These are phyloP conservation scores for Noccaea caerulescens DNA, from an alignment of 345 rosid species.

Conservation along the genomic window DNA sequence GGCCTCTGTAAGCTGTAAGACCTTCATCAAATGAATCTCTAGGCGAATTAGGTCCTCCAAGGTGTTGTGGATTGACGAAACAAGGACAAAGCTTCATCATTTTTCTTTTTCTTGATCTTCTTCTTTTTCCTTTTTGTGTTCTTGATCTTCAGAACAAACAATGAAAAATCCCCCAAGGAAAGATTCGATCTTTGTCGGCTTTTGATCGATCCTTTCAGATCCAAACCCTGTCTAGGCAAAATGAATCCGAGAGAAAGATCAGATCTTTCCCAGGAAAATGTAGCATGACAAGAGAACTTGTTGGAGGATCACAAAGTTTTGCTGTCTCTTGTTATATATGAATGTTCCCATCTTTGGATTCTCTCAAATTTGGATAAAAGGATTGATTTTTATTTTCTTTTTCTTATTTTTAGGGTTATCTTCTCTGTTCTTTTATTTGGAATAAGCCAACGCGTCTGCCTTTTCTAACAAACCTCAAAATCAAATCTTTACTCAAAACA, in stretches of 20 bases:
- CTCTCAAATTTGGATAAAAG: slow-evolving; percentile 39
- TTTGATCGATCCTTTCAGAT: slow-evolving; percentile 37
- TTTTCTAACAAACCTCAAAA: slow-evolving; percentile 29
- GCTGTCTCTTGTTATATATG: slow-evolving; percentile 37
- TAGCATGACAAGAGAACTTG: slow-evolving; percentile 42
- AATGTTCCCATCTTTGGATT: slow-evolving; percentile 40
- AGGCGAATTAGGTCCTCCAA: slow-evolving; percentile 29
- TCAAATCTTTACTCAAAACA: slow-evolving; percentile 12
- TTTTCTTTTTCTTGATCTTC: background rate
- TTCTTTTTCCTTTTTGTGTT: slow-evolving; percentile 1
- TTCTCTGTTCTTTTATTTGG: slow-evolving; percentile 36
- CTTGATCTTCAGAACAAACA: slow-evolving; percentile 34
- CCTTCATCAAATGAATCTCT: slow-evolving; percentile 47
- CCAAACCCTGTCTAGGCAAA: slow-evolving; percentile 43
- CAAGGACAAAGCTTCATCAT: slow-evolving; percentile 49
- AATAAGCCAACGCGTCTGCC: slow-evolving; percentile 40
- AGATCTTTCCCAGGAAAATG: slow-evolving; percentile 44
- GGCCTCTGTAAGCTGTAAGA: slow-evolving; percentile 43
- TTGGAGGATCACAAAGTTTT: slow-evolving; percentile 43
- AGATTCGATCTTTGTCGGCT: slow-evolving; percentile 34
- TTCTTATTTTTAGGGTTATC: slow-evolving; percentile 41
- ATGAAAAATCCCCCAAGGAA: slow-evolving; percentile 30
- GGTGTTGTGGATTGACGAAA: slow-evolving; percentile 31
- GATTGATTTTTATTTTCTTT: background rate
- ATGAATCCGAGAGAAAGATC: slow-evolving; percentile 46